Conservation (phyloP, 257 asterid genomes). For the Solanum neorickii region DNA sequence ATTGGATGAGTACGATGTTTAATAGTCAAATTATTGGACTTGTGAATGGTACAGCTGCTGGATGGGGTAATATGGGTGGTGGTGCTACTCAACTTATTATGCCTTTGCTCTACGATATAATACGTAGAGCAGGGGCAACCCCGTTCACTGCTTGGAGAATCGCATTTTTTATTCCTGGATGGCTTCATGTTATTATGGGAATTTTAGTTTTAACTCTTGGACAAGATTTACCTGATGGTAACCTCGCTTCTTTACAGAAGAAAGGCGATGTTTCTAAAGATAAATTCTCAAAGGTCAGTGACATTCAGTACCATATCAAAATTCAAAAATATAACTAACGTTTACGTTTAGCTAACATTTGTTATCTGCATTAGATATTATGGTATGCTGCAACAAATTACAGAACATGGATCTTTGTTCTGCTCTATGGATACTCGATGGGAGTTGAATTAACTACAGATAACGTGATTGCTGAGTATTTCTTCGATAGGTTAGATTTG, state of each 20-base stretch:
- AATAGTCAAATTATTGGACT: constrained; percentile 12
- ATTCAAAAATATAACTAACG: neutral
- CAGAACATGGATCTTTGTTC: constrained; percentile 53
- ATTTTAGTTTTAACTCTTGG: constrained; percentile 9
- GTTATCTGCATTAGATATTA: neutral
- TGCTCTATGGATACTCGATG: constrained; percentile 47
- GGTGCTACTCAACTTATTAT: constrained; percentile 18
- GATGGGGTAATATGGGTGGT: constrained; percentile 24
- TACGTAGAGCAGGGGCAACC: neutral
- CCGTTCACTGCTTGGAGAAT: constrained; percentile 21
- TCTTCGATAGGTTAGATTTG: constrained; percentile 27
- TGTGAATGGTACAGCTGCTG: constrained; percentile 16
- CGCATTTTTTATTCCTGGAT: constrained; percentile 12
- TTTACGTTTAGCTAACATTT: neutral
- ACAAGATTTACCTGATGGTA: constrained; percentile 21
- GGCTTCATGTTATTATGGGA: constrained; percentile 13
- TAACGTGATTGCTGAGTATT: constrained; percentile 48
- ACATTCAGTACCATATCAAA: neutral
- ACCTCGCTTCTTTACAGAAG: constrained; percentile 13
- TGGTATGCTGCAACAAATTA: constrained; percentile 35
- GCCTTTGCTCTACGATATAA: constrained; percentile 13
- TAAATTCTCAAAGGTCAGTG: constrained; percentile 5
- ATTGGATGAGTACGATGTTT: constrained; percentile 2
- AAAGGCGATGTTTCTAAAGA: constrained; percentile 8
- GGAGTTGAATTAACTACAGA: constrained; percentile 47